Percentiles rank a stretch among this genome's conserved stretches.
Conservation (phyloP, 2,329 filamentous ascomycete species). For the Penicillium sp. region DNA sequence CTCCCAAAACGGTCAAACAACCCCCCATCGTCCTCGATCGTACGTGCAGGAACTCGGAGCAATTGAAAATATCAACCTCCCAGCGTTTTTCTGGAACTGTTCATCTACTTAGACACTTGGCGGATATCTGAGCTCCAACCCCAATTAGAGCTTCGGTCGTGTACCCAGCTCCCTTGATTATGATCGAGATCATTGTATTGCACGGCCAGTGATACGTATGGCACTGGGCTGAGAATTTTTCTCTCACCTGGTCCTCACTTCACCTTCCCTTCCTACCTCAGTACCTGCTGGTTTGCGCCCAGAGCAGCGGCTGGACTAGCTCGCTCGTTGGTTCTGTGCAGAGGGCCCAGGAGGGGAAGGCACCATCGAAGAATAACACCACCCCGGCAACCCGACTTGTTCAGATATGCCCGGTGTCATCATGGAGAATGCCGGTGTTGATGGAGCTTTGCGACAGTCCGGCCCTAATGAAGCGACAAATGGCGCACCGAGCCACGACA, state of each 20-base stretch:
- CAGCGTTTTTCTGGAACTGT: background rate
- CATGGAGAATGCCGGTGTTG: slow-evolving; percentile 39
- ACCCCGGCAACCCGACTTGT: slow-evolving; percentile 7
- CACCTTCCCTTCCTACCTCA: slow-evolving; percentile 28
- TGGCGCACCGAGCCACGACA: slow-evolving; percentile 20
- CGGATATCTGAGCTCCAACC: background rate
- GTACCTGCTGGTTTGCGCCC: slow-evolving; percentile 17
- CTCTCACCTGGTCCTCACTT: slow-evolving; percentile 16
- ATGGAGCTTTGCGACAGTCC: slow-evolving; percentile 27
- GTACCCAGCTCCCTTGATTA: slow-evolving; percentile 22
- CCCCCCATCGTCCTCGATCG: background rate
- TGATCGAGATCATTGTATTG: slow-evolving; percentile 19
- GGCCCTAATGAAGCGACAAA: slow-evolving; percentile 26
- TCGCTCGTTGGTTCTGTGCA: slow-evolving; percentile 28
- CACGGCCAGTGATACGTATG: slow-evolving; percentile 29
- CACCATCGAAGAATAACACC: slow-evolving; percentile 12
- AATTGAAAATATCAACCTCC: background rate
- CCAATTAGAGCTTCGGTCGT: slow-evolving; percentile 2
- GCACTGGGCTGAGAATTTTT: slow-evolving; percentile 24
- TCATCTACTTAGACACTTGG: background rate
- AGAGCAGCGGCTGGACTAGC: slow-evolving; percentile 16
- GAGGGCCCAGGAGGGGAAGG: slow-evolving; percentile 32
- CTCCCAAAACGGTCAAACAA: background rate
- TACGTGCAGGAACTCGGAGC: background rate
- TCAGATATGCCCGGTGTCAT: slow-evolving; percentile 45